Conservation (phyloP, 163 green algal genomes). For the Chloromonas sp. region DNA sequence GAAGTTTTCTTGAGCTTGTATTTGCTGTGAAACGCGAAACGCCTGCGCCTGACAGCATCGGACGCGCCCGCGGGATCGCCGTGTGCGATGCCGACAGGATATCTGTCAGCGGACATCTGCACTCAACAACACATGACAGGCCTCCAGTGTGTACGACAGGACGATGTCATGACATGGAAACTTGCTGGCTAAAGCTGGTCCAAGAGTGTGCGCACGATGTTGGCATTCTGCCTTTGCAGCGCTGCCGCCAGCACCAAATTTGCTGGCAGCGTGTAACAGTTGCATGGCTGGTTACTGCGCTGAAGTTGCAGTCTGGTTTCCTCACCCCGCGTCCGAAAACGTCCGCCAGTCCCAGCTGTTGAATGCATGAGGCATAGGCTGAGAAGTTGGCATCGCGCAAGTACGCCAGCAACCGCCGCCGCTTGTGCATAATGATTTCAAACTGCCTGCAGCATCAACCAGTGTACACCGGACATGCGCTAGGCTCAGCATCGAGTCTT, state of each 20-base stretch:
- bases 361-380: conserved; percentile 54
- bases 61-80: conserved; percentile 10
- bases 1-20: conserved; percentile 23
- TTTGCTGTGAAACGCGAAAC: conserved; percentile 32
- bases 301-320: neutral
- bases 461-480: neutral
- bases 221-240: neutral
- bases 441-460: conserved; percentile 38
- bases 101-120: conserved; percentile 14
- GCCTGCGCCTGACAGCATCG: conserved; percentile 13
- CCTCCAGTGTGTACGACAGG: neutral
- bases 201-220: neutral
- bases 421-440: conserved; percentile 56
- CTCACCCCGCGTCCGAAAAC: conserved; percentile 34
- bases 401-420: conserved; percentile 65
- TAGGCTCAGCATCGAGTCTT: neutral
- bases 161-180: neutral
- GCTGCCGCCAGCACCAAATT: neutral
- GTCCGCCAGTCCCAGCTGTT: conserved; percentile 66
- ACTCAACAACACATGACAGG: too few relatives aligned
- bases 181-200: neutral
- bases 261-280: neutral
- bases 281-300: neutral
- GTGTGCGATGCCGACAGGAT: conserved; percentile 7
- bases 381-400: conserved; percentile 61